Percentiles rank a stretch among this genome's conserved stretches.
Evolutionary conservation across 768 basidiomycete genomes (phyloP).

Genomic region (Amylocystis lapponica): DNA sequence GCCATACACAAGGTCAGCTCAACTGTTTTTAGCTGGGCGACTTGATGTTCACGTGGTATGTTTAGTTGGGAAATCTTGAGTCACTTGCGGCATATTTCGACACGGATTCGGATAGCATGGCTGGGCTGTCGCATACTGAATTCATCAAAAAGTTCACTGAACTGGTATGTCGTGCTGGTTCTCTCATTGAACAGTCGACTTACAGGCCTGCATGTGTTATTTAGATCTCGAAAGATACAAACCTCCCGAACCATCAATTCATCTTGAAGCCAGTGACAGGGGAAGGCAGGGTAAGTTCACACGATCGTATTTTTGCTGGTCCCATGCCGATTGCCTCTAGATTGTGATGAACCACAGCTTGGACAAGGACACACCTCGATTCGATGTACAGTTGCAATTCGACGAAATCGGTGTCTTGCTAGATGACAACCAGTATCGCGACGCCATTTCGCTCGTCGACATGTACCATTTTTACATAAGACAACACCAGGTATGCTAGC

Average conservation of each 20-base stretch:
- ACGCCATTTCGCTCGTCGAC: slow-evolving; percentile 87
- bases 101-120: slow-evolving; percentile 81
- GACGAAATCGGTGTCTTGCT: slow-evolving; percentile 90
- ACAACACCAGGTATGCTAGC: slow-evolving; percentile 57
- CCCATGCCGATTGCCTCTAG: slow-evolving; percentile 32
- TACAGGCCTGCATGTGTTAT: neutral
- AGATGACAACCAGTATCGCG: slow-evolving; percentile 92
- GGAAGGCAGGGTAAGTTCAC: slow-evolving; percentile 72
- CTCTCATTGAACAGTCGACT: too few species aligned
- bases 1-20: slow-evolving; percentile 74
- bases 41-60: slow-evolving; percentile 5
- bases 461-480: slow-evolving; percentile 96
- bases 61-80: slow-evolving; percentile 75
- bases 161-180: slow-evolving; percentile 62
- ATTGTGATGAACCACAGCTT: slow-evolving; percentile 78
- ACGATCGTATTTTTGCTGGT: neutral
- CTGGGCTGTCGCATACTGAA: slow-evolving; percentile 57
- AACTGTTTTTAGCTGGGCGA: neutral
- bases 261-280: slow-evolving; percentile 94
- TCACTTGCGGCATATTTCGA: slow-evolving; percentile 93
- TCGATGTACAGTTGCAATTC: slow-evolving; percentile 83
- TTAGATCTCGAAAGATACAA: slow-evolving; percentile 48
- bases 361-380: slow-evolving; percentile 70
- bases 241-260: slow-evolving; percentile 71
- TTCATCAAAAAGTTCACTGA: slow-evolving; percentile 67